Evolutionary conservation across 2,329 filamentous ascomycete genomes (phyloP).

Genomic region (Ceratocystis albifundus): DNA sequence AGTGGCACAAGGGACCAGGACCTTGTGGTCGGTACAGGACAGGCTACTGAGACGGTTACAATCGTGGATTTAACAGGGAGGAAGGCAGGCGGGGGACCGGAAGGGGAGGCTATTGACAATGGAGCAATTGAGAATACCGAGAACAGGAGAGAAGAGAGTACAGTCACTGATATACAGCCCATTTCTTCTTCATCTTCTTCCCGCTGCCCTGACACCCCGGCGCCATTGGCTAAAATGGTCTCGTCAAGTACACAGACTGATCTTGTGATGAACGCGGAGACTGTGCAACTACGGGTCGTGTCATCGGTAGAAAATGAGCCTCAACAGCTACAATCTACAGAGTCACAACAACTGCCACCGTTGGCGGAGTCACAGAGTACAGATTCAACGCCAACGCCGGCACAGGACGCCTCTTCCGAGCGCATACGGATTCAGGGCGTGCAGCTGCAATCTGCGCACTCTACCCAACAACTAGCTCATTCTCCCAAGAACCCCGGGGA

Average conservation of each 20-base stretch:
- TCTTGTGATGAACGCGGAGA: background rate
- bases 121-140: background rate
- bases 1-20: conserved; percentile 1
- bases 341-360: background rate
- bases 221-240: background rate
- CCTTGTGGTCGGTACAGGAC: background rate
- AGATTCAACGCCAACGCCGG: too few relatives aligned
- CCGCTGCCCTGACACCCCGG: background rate
- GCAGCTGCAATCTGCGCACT: background rate
- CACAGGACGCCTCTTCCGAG: too few relatives aligned
- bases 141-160: background rate
- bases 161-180: background rate
- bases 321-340: background rate
- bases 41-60: conserved; percentile 1
- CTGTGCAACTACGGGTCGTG: background rate
- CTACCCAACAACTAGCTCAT: background rate
- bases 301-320: background rate
- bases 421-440: too few relatives aligned
- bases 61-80: conserved; percentile 1
- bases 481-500: background rate
- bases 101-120: background rate
- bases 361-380: too few relatives aligned
- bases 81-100: background rate
- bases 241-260: conserved; percentile 9
- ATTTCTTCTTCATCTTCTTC: background rate